Conservation (phyloP, 192 early-diverging fungal species). For the Umbelopsis sp. region DNA sequence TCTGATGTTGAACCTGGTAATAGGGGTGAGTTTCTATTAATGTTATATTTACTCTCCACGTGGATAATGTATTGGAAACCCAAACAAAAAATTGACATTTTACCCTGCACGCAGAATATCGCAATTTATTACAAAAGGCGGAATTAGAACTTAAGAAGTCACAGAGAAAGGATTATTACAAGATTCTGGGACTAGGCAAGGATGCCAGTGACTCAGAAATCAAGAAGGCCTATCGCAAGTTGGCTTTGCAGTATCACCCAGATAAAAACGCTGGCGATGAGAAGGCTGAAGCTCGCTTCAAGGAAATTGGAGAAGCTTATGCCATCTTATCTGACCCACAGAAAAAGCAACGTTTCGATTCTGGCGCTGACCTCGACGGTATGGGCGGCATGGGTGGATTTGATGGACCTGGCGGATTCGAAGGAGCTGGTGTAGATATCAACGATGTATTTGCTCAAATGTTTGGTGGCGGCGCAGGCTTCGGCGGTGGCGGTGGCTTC, state of each 20-base stretch:
- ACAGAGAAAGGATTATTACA: constrained; percentile 96
- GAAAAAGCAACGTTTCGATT: constrained; percentile 81
- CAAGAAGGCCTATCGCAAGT: constrained; percentile 81
- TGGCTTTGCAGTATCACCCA: constrained; percentile 88
- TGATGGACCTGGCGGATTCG: constrained; percentile 42
- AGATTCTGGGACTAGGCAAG: constrained; percentile 80
- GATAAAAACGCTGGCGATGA: constrained; percentile 81
- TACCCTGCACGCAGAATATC: constrained; percentile 17
- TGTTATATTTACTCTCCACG: not conserved
- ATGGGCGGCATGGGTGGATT: constrained; percentile 37
- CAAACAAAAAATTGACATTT: not conserved
- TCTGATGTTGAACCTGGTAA: constrained; percentile 63
- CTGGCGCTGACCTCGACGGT: constrained; percentile 80
- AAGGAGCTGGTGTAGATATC: constrained; percentile 55
- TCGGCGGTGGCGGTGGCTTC: constrained; percentile 33
- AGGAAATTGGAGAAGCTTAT: constrained; percentile 84
- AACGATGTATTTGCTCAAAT: constrained; percentile 59
- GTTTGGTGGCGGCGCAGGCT: constrained; percentile 46
- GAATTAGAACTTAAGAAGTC: constrained; percentile 69
- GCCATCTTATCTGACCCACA: constrained; percentile 74
- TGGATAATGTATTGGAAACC: not conserved
- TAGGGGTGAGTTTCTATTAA: constrained; percentile 43
- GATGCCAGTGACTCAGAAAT: constrained; percentile 77
- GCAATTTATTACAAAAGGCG: constrained; percentile 55
- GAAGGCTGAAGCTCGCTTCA: constrained; percentile 78